These are phyloP conservation scores for Pseudopithomyces chartarum DNA, from an alignment of 2,329 filamentous ascomycete genomes.

Conservation along the genomic window DNA sequence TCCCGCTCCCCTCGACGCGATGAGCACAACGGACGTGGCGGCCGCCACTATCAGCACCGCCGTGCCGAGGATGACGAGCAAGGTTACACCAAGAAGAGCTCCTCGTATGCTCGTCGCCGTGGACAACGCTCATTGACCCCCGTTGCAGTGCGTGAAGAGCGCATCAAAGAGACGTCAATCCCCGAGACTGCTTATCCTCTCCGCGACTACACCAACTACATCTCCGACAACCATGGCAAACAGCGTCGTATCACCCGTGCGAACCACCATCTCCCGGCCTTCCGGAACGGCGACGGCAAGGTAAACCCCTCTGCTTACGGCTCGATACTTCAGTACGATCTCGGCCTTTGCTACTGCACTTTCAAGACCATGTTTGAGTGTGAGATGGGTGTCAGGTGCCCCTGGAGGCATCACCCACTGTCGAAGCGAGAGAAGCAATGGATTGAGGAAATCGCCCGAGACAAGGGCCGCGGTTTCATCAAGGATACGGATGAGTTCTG, in stretches of 20 bases:
- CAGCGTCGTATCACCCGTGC: neutral
- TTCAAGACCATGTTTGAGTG: conserved; percentile 2
- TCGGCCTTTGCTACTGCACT: conserved; percentile 7
- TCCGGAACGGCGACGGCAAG: conserved; percentile 7
- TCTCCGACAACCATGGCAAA: neutral
- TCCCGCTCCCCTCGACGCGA: neutral
- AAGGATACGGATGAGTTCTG: neutral
- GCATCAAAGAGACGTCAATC: neutral
- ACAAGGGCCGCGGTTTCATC: neutral
- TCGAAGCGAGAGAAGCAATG: neutral
- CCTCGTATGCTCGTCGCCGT: neutral
- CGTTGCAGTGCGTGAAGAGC: neutral
- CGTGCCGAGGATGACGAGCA: neutral
- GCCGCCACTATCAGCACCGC: neutral
- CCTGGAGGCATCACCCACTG: conserved; percentile 6
- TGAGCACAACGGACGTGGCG: neutral
- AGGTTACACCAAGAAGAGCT: neutral
- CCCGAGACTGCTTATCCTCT: conserved; percentile 1
- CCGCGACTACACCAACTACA: conserved; percentile 5
- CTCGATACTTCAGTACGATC: neutral
- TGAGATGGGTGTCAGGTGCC: conserved; percentile 5
- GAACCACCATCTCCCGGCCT: neutral
- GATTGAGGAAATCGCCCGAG: neutral
- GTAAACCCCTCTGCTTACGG: conserved; percentile 5
- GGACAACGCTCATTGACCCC: neutral